These are phyloP conservation scores for Fusarium longipes DNA, from an alignment of 2,329 filamentous ascomycete species.

Conservation along the genomic window DNA sequence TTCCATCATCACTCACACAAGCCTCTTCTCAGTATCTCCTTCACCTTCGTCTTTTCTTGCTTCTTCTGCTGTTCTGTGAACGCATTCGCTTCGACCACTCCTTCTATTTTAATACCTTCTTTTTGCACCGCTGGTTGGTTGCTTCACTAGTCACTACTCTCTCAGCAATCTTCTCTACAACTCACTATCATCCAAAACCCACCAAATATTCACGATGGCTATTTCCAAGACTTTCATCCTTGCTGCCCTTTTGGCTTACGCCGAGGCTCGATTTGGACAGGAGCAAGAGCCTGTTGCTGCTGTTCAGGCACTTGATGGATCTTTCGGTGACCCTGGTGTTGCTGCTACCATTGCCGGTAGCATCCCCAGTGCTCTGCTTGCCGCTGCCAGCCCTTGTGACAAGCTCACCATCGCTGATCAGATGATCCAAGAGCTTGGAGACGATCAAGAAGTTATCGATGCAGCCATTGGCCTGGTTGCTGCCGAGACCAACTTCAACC, in stretches of 20 bases:
- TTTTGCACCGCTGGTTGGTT: conserved; percentile 41
- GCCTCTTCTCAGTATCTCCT: conserved; percentile 20
- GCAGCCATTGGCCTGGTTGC: conserved; percentile 72
- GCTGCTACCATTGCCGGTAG: conserved; percentile 72
- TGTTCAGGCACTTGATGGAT: conserved; percentile 61
- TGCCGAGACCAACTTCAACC: conserved; percentile 80
- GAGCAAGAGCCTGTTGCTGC: conserved; percentile 69
- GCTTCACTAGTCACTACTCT: conserved; percentile 19
- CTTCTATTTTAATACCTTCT: conserved; percentile 30
- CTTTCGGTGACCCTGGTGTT: conserved; percentile 66
- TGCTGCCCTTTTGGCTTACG: conserved; percentile 51
- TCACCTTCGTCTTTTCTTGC: conserved; percentile 23
- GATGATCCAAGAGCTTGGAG: conserved; percentile 71
- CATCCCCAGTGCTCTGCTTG: conserved; percentile 71
- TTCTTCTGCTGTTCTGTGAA: conserved; percentile 47
- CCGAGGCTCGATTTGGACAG: conserved; percentile 70
- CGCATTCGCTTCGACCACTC: conserved; percentile 45
- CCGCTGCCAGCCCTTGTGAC: conserved; percentile 72
- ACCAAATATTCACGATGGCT: conserved; percentile 8
- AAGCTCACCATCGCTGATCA: conserved; percentile 74
- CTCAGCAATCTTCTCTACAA: conserved; percentile 6
- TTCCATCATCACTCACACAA: conserved; percentile 31
- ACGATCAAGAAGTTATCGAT: conserved; percentile 67
- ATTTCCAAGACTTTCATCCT: conserved; percentile 37
- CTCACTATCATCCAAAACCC: conserved; percentile 2